phyloP scores from a whole-genome alignment of 805 yeast species.

The Pichia scutulata region DNA sequence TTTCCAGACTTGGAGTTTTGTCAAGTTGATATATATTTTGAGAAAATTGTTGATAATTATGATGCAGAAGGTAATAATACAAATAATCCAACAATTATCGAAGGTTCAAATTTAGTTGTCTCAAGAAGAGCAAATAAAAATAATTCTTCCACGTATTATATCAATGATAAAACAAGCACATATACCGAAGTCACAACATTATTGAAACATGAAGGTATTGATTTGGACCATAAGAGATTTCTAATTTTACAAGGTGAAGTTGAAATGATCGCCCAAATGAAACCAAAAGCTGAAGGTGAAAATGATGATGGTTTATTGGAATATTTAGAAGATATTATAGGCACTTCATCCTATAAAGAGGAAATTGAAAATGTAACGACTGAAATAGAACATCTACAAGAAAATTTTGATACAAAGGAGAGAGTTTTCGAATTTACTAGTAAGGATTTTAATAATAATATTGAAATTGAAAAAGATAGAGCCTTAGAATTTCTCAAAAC shows the following conservation, averaged over 20 bases:
- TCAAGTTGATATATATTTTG: constrained; percentile 86
- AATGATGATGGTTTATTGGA: constrained; percentile 91
- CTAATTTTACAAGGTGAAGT: constrained; percentile 96
- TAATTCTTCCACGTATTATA: constrained; percentile 69
- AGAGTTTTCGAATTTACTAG: constrained; percentile 72
- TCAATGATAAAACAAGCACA: constrained; percentile 61
- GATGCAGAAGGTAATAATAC: constrained; percentile 16
- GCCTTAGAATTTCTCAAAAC: constrained; percentile 59
- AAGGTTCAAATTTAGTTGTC: constrained; percentile 56
- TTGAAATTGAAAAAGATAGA: constrained; percentile 52
- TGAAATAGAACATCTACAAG: constrained; percentile 69
- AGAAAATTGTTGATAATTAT: constrained; percentile 54
- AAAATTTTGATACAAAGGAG: constrained; percentile 72
- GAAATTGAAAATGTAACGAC: constrained; percentile 57
- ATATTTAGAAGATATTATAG: constrained; percentile 93
- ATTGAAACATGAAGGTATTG: constrained; percentile 78
- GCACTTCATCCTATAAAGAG: constrained; percentile 78
- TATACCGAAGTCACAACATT: constrained; percentile 74
- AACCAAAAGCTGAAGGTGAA: constrained; percentile 89
- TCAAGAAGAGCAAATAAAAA: constrained; percentile 74
- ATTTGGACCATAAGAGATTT: constrained; percentile 89
- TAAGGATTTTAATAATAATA: constrained; percentile 52
- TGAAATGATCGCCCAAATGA: constrained; percentile 97
- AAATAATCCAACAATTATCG: constrained; percentile 35
- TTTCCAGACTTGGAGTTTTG: constrained; percentile 63